A percentile compares a stretch with the other conserved stretches of the same genome.
Conservation (phyloP, 192 early-diverging fungal species). For the Fimicolochytrium jonesii region DNA sequence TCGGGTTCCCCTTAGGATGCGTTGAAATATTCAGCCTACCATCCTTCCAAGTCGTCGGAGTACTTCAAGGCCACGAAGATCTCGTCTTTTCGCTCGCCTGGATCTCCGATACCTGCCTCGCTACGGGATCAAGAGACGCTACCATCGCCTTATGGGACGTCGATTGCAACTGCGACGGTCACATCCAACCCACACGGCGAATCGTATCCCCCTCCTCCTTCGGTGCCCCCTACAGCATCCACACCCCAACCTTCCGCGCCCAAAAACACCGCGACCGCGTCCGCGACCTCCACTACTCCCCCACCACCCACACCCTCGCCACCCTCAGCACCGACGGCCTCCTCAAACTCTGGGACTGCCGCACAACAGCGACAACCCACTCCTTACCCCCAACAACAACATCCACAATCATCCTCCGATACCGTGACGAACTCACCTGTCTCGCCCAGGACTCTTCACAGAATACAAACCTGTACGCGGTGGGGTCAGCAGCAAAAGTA, state of each 20-base stretch:
- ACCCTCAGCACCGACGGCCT: constrained; percentile 58
- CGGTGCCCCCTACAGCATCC: too few species aligned
- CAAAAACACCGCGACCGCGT: constrained; percentile 47
- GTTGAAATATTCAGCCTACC: constrained; percentile 62
- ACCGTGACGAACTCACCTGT: constrained; percentile 33
- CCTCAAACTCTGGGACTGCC: constrained; percentile 64
- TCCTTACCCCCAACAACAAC: too few species aligned
- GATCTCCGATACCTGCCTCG: constrained; percentile 53
- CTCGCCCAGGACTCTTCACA: constrained; percentile 12
- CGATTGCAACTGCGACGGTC: background rate
- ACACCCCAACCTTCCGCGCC: constrained; percentile 30
- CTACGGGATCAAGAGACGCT: constrained; percentile 52
- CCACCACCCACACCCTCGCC: constrained; percentile 30
- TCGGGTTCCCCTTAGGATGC: constrained; percentile 52
- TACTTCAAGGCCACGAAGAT: constrained; percentile 62
- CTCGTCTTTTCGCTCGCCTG: constrained; percentile 63
- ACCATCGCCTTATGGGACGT: constrained; percentile 20
- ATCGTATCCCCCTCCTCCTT: background rate
- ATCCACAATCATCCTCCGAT: constrained; percentile 27
- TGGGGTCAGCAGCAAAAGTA: constrained; percentile 43
- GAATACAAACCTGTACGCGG: constrained; percentile 20
- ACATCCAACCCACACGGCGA: background rate
- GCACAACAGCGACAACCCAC: background rate
- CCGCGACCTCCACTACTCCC: constrained; percentile 51
- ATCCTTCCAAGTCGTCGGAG: constrained; percentile 47